phyloP scores from a whole-genome alignment of 2,329 filamentous ascomycete species.

The Claviceps cyperi region DNA sequence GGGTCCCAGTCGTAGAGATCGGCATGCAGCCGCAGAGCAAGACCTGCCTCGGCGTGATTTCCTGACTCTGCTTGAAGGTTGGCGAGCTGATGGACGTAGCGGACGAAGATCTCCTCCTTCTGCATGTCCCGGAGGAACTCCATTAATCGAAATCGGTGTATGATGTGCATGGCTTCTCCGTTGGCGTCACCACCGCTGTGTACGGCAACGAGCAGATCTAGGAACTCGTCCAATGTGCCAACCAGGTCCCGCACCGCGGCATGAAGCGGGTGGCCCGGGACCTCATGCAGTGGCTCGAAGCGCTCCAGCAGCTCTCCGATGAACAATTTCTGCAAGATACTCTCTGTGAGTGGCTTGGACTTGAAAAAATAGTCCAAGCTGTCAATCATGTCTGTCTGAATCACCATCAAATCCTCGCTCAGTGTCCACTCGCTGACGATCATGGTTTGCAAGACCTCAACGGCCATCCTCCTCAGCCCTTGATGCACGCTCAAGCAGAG shows the following conservation, averaged over 20 bases:
- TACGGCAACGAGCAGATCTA: constrained; percentile 81
- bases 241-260: constrained; percentile 65
- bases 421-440: constrained; percentile 96
- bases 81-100: constrained; percentile 87
- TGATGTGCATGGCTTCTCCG: constrained; percentile 67
- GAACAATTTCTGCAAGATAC: constrained; percentile 82
- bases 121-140: constrained; percentile 94
- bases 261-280: constrained; percentile 59
- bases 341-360: constrained; percentile 73
- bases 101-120: constrained; percentile 90
- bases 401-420: constrained; percentile 77
- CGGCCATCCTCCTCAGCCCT: constrained; percentile 74
- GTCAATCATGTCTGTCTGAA: constrained; percentile 95
- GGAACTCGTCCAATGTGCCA: constrained; percentile 72
- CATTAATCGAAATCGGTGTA: constrained; percentile 71
- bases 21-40: constrained; percentile 79
- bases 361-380: constrained; percentile 85
- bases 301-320: constrained; percentile 70
- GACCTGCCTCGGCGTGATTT: constrained; percentile 75
- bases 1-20: constrained; percentile 90
- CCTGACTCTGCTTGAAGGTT: constrained; percentile 58
- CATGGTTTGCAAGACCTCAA: constrained; percentile 93
- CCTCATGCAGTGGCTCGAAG: constrained; percentile 56
- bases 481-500: constrained; percentile 92
- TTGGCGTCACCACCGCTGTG: constrained; percentile 62